A percentile compares a stretch with the other conserved stretches of the same genome.
phyloP scores from a whole-genome alignment of 306 rosid genomes.

The Acacia crassicarpa region DNA sequence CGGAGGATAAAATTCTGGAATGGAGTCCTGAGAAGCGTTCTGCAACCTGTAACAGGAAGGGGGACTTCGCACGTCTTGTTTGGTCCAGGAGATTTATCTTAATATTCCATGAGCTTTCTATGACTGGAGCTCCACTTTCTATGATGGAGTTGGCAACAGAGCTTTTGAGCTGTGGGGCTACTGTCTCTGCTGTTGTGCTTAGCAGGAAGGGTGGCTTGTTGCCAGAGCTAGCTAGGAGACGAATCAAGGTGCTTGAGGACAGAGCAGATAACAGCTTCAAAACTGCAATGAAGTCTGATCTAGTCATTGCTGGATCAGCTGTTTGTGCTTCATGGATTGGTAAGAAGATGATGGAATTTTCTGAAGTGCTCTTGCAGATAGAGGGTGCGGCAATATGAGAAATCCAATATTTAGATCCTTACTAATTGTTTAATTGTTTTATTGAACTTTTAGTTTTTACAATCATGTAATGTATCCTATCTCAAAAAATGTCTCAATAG shows the following conservation, averaged over 20 bases:
- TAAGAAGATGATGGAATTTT: slow-evolving; percentile 37
- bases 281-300: slow-evolving; percentile 71
- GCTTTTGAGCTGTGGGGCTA: slow-evolving; percentile 83
- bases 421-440: background rate
- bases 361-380: background rate
- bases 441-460: background rate
- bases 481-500: background rate
- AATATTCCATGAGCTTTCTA: slow-evolving; percentile 90
- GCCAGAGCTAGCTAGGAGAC: slow-evolving; percentile 78
- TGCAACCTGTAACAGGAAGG: slow-evolving; percentile 69
- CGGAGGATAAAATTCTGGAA: slow-evolving; percentile 69
- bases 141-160: slow-evolving; percentile 96
- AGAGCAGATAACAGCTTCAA: slow-evolving; percentile 69
- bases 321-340: slow-evolving; percentile 96
- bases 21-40: slow-evolving; percentile 68
- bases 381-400: background rate
- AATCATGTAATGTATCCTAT: background rate
- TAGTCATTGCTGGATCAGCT: slow-evolving; percentile 91
- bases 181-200: slow-evolving; percentile 83
- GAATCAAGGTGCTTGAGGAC: slow-evolving; percentile 84
- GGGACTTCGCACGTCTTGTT: slow-evolving; percentile 70
- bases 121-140: slow-evolving; percentile 95
- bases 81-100: slow-evolving; percentile 77
- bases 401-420: background rate
- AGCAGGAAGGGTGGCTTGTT: slow-evolving; percentile 92